phyloP scores from a whole-genome alignment of 345 rosid genomes.

The Eucalyptus microcorys region DNA sequence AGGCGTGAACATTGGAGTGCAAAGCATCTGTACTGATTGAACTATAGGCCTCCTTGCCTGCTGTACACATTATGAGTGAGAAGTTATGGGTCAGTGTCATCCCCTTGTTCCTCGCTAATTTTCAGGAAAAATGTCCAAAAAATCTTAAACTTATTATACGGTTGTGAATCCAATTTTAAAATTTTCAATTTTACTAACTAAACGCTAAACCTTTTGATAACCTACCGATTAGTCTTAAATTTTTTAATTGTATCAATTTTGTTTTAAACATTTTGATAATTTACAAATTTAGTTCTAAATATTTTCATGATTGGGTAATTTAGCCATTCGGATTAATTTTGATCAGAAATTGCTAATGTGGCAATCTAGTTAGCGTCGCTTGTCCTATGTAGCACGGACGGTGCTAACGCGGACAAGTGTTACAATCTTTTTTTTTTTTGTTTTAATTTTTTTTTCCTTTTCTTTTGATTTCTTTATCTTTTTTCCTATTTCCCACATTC shows the following conservation, averaged over 20 bases:
- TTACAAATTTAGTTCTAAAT: too few relatives aligned
- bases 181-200: too few relatives aligned
- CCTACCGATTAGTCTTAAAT: background rate
- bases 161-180: too few relatives aligned
- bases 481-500: background rate
- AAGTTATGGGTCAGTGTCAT: background rate
- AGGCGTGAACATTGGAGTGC: background rate
- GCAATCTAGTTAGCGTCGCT: background rate
- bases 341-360: background rate
- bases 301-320: too few relatives aligned
- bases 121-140: background rate
- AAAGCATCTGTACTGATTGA: background rate
- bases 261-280: too few relatives aligned
- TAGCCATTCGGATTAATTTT: too few relatives aligned
- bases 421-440: background rate
- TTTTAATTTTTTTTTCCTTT: too few relatives aligned
- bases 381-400: fast-evolving
- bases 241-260: too few relatives aligned
- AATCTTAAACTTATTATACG: background rate
- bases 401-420: fast-evolving
- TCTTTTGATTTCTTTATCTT: background rate
- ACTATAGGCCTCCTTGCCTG: background rate
- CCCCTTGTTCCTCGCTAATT: background rate
- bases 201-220: too few relatives aligned
- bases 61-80: background rate